phyloP scores from a whole-genome alignment of 2,329 filamentous ascomycete genomes.

The Exophiala oligosperma region DNA sequence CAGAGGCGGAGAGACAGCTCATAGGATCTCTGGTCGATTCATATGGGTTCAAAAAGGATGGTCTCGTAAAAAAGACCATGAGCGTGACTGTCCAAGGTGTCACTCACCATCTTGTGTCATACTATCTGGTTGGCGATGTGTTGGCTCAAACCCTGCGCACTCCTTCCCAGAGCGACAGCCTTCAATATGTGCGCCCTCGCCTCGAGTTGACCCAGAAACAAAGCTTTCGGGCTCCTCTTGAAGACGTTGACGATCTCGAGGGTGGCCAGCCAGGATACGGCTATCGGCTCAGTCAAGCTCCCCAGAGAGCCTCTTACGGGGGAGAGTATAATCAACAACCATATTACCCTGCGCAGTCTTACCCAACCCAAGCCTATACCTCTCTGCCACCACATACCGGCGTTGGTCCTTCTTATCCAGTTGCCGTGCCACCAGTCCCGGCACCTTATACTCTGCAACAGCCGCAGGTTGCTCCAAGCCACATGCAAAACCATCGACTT shows the following conservation, averaged over 20 bases:
- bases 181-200: slow-evolving; percentile 56
- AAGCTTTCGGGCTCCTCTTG: slow-evolving; percentile 66
- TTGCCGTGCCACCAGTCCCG: slow-evolving; percentile 23
- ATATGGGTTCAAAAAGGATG: slow-evolving; percentile 80
- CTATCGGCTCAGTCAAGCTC: slow-evolving; percentile 38
- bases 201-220: slow-evolving; percentile 60
- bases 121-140: slow-evolving; percentile 83
- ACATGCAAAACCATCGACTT: slow-evolving; percentile 21
- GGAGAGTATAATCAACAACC: slow-evolving; percentile 19
- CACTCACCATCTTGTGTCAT: slow-evolving; percentile 83
- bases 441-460: slow-evolving; percentile 22
- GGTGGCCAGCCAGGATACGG: slow-evolving; percentile 40
- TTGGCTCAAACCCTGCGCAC: slow-evolving; percentile 58
- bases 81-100: slow-evolving; percentile 73
- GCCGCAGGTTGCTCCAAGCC: slow-evolving; percentile 19
- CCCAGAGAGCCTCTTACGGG: slow-evolving; percentile 15
- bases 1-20: slow-evolving; percentile 57
- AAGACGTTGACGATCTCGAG: slow-evolving; percentile 56
- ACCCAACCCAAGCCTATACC: slow-evolving; percentile 13
- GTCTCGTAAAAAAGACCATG: slow-evolving; percentile 90
- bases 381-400: slow-evolving; percentile 21
- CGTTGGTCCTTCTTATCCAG: slow-evolving; percentile 18
- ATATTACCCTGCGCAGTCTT: slow-evolving; percentile 24
- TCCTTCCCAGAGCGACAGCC: slow-evolving; percentile 56
- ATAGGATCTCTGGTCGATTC: slow-evolving; percentile 87